Base-by-base conservation (phyloP, 257 asterid genomes). In the Verbena officinalis region DNA sequence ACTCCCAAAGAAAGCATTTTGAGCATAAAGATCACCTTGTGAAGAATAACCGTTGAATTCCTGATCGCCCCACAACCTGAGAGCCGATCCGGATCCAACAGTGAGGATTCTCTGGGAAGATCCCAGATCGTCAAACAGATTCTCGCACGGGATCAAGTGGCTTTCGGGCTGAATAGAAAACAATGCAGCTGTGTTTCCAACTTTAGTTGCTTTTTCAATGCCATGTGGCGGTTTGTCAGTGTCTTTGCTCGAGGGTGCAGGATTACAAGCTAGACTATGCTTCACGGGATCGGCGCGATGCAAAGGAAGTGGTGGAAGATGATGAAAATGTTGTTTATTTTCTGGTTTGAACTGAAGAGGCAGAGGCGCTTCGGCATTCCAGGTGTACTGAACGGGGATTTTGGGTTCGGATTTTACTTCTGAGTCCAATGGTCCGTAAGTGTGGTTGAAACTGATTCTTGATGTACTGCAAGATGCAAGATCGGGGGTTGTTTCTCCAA, bases 271-370 rank as follows among this genome's bases (percentile, higher is more conserved):
- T 15, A 69, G 44, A 55, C 62, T 72, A 11, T 54, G 27, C 62
- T 44, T 77, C 24, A 52, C 21, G 42, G 63, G 38, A 30, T 70
- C 73, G n/a, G 70, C 50, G 53, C 61, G 76, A 64, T 20, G 44
- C 19, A 50, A 66, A 56, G 55, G 72, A 60, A 43, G 30, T 21
- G 83, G 64, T 13, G 46, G 50, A 14, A 79, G 78, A 42, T 64
- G 48, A 55, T 59, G 78, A 57, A 71, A 64, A 46, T 50, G 68
- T 19, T 77, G 55, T 62, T 64, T 74, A 4, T 43, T 63, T 49
- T 79, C 89, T 56, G 62, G 75, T 19, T 76, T 75, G 77, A 67
- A 65, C 27, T 76, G 84, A 70, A 67, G 52, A 40, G 83, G 65
- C 13, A n/a, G n/a, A n/a, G 75, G 77, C 16, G 39, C 65, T 58